These are phyloP conservation scores for Casuarina cunninghamiana DNA, from an alignment of 306 rosid genomes.

Conservation along the genomic window DNA sequence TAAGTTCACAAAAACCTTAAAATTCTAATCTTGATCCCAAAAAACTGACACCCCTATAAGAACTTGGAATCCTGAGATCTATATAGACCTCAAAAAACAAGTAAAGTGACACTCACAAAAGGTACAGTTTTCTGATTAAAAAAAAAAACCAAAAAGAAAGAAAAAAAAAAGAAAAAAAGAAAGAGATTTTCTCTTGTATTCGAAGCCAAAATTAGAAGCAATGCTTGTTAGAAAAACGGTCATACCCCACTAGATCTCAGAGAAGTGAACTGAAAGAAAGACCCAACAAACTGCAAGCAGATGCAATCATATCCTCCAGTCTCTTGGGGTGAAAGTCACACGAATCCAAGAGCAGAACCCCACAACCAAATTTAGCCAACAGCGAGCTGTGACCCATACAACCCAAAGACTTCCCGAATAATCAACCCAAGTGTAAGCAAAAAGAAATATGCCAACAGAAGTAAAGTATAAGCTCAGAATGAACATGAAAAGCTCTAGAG, in stretches of 20 bases:
- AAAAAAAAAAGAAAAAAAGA: conserved; percentile 19
- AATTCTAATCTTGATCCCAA: conserved; percentile 37
- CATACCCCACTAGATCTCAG: conserved; percentile 81
- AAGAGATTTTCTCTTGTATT: conserved; percentile 49
- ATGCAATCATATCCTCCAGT: conserved; percentile 54
- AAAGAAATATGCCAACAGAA: conserved; percentile 20
- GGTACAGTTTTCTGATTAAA: conserved; percentile 14
- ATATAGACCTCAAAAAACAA: conserved; percentile 37
- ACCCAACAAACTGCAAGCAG: conserved; percentile 42
- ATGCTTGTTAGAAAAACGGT: conserved; percentile 8
- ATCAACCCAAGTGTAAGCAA: conserved; percentile 28
- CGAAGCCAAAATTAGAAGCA: conserved; percentile 34
- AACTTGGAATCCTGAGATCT: conserved; percentile 33
- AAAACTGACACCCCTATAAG: conserved; percentile 24
- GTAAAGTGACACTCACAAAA: conserved; percentile 43
- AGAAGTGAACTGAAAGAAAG: conserved; percentile 55
- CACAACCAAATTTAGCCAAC: conserved; percentile 34
- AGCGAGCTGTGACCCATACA: conserved; percentile 31
- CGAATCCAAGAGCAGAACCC: conserved; percentile 32
- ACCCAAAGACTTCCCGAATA: conserved; percentile 21
- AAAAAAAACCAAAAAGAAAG: conserved; percentile 20
- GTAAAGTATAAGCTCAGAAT: conserved; percentile 28
- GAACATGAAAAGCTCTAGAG: conserved; percentile 26
- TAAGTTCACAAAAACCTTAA: conserved; percentile 28
- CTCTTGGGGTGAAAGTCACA: conserved; percentile 50